These are phyloP conservation scores for Skeletonema menzelii DNA, from an alignment of 108 stramenopile species.

Conservation along the genomic window DNA sequence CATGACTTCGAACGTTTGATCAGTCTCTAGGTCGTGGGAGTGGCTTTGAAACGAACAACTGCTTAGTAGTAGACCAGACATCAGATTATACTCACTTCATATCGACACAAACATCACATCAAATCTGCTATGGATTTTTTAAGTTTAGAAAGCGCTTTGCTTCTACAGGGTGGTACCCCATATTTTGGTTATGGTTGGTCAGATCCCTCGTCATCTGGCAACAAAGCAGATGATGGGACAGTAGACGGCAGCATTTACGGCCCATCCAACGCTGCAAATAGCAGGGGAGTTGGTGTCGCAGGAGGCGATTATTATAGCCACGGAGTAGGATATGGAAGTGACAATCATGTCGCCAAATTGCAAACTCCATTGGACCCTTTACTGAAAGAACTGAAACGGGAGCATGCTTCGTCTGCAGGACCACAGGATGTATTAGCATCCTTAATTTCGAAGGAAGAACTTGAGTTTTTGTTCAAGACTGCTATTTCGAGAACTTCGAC, in stretches of 20 bases:
- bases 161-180: not conserved
- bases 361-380: slow-evolving; percentile 33
- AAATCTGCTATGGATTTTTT: not conserved
- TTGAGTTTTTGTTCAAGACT: slow-evolving; percentile 28
- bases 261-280: not conserved
- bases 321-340: not conserved
- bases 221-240: not conserved
- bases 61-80: not conserved
- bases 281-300: not conserved
- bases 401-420: slow-evolving; percentile 32
- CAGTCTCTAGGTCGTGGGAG: too few species aligned
- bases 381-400: slow-evolving; percentile 27
- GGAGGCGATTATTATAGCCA: slow-evolving; percentile 3
- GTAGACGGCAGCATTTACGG: slow-evolving; percentile 2
- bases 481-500: slow-evolving; percentile 1
- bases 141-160: not conserved
- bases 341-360: not conserved
- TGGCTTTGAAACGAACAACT: too few species aligned
- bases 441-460: slow-evolving; percentile 20
- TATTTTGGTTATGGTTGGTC: slow-evolving; percentile 13
- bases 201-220: not conserved
- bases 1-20: too few species aligned
- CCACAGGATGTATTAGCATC: slow-evolving; percentile 38
- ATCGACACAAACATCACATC: not conserved
- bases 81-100: not conserved